A percentile compares a stretch with the other conserved stretches of the same genome.
These are phyloP conservation scores for Apiotrichum gracile DNA, from an alignment of 1,284 basidiomycete species.

Conservation along the genomic window DNA sequence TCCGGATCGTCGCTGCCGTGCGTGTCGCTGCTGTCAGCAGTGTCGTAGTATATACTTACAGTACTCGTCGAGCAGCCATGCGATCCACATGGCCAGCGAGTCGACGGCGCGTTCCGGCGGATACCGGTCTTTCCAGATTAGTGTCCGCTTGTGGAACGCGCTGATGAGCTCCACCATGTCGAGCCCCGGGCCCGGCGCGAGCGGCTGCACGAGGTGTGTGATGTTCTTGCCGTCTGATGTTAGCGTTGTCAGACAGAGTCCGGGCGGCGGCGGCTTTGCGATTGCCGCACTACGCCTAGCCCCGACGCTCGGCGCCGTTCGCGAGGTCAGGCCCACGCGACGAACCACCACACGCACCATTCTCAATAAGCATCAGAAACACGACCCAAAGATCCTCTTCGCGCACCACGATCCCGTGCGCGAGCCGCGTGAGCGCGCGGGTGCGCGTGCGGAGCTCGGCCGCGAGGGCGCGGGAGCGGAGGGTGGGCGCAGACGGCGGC, in stretches of 20 bases:
- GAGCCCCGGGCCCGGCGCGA: slow-evolving; percentile 34
- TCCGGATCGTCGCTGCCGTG: slow-evolving; percentile 6
- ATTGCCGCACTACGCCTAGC: too few species aligned
- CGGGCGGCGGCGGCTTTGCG: too few species aligned
- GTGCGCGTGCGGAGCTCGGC: slow-evolving; percentile 37
- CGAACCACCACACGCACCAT: slow-evolving; percentile 48
- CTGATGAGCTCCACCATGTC: slow-evolving; percentile 8
- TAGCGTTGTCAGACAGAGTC: neutral
- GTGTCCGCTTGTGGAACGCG: slow-evolving; percentile 2
- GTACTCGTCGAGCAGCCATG: slow-evolving; percentile 46
- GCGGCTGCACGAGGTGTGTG: slow-evolving; percentile 53
- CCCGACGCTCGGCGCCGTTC: too few species aligned
- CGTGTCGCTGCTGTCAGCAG: neutral
- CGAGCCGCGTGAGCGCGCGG: slow-evolving; percentile 26
- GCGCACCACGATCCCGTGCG: slow-evolving; percentile 11
- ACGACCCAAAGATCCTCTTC: slow-evolving; percentile 53
- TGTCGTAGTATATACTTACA: slow-evolving; percentile 19
- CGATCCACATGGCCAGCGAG: slow-evolving; percentile 49
- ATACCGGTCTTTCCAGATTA: slow-evolving; percentile 26
- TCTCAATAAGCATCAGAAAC: slow-evolving; percentile 64
- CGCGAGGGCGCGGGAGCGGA: slow-evolving; percentile 11
- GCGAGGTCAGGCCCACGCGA: too few species aligned
- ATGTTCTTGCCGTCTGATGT: slow-evolving; percentile 59
- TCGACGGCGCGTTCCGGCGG: slow-evolving; percentile 44
- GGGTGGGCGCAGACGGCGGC: neutral